Evolutionary conservation across 371 early-diverging fungal genomes (phyloP).

Genomic region (Mortierella sp.): DNA sequence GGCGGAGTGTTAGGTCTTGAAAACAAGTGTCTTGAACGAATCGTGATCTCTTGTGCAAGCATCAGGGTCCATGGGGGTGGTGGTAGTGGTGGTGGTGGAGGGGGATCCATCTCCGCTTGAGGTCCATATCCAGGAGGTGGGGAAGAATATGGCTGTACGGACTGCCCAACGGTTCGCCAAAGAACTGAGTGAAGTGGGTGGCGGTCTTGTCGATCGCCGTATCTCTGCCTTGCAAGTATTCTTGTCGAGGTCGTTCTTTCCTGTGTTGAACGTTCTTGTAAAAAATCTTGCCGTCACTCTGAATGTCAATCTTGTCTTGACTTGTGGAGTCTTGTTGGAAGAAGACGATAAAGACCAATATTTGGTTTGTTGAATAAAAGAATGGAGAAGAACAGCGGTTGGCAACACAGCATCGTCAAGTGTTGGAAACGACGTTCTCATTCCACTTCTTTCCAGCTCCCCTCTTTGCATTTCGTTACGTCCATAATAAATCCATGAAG

Average conservation of each 20-base stretch:
- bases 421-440: constrained; percentile 11
- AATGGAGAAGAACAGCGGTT: constrained; percentile 16
- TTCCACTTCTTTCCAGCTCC: not conserved
- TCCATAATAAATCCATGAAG: not conserved
- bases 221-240: constrained; percentile 11
- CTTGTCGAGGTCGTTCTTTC: constrained; percentile 13
- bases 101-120: constrained; percentile 14
- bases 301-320: constrained; percentile 16
- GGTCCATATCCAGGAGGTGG: not conserved
- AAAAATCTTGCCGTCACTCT: constrained; percentile 8
- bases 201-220: constrained; percentile 5
- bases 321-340: constrained; percentile 14
- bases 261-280: constrained; percentile 10
- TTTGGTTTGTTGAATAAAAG: constrained; percentile 9
- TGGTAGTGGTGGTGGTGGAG: not conserved
- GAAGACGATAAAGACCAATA: constrained; percentile 4
- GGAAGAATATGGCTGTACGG: not conserved
- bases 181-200: not conserved
- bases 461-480: not conserved
- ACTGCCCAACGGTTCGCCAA: not conserved
- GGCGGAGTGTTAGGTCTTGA: constrained; percentile 14
- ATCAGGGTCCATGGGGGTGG: not conserved
- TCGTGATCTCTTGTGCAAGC: constrained; percentile 6
- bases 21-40: constrained; percentile 7
- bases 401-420: constrained; percentile 13